A percentile compares a stretch with the other conserved stretches of the same genome.
Conservation (phyloP, 192 early-diverging fungal genomes). For the Linnemannia zychae region DNA sequence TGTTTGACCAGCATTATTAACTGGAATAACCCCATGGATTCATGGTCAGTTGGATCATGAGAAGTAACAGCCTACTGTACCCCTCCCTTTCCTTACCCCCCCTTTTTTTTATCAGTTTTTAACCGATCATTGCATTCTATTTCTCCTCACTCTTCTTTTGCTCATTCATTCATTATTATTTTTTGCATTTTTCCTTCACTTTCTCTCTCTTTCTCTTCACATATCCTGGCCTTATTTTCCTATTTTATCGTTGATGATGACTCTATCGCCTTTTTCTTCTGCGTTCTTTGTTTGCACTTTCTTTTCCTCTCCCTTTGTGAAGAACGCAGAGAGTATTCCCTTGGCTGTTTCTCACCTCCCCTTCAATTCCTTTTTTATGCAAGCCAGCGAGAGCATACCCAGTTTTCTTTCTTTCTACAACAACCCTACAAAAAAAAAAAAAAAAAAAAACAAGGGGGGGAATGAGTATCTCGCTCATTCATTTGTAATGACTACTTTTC, state of each 20-base stretch:
- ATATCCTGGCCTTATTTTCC: neutral
- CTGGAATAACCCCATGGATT: neutral
- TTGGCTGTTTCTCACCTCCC: neutral
- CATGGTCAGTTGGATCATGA: neutral
- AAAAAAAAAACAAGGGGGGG: neutral
- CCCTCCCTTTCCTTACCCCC: neutral
- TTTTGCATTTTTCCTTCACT: neutral
- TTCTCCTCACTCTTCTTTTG: constrained; percentile 1
- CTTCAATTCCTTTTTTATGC: neutral
- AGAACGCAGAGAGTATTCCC: constrained; percentile 3
- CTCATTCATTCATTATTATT: neutral
- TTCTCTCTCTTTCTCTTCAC: neutral
- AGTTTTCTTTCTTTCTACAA: neutral
- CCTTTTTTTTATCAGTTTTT: constrained; percentile 8
- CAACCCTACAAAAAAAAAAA: constrained; percentile 6
- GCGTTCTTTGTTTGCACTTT: constrained; percentile 10
- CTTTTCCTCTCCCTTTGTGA: neutral
- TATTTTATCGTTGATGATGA: neutral
- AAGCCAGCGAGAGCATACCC: constrained; percentile 1
- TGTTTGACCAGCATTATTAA: constrained; percentile 57
- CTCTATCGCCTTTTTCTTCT: neutral
- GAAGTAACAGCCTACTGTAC: neutral
- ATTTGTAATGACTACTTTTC: too few species aligned
- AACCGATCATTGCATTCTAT: neutral
- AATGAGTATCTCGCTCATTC: too few species aligned